Base-by-base conservation (phyloP, 1,139 yeast species). In the Debaryomyces udenii region DNA sequence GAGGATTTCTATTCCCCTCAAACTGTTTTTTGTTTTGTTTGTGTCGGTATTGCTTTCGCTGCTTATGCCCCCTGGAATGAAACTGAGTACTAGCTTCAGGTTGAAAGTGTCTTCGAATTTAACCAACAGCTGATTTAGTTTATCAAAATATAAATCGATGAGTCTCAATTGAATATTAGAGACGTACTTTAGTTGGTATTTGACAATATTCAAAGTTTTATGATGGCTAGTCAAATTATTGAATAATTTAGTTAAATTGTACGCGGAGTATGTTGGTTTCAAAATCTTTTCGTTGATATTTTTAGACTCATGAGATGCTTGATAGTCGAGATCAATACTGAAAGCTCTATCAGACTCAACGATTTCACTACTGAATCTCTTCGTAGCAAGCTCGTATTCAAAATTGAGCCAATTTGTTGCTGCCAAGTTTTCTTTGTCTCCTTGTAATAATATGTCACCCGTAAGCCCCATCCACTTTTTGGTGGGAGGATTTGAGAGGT, bases 221-320 rank as follows among this genome's bases (percentile, higher is more conserved):
- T 83, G 85, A 48, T 83, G 86, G 31, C 70, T 72, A 6, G 88
- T 86, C 31, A 88, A 72, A 39, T 82, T 83, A 46, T 83, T 84
- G 27, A 90, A 66, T 26, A 90, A 64, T 47, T 80, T 82, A 31
- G 74, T 74, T 44, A 87, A 56, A 42, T 82, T 80, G 37, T 78
- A 67, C 0, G 93, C 80, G 0, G 91, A 81, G 41, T 76, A 74
- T 0, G 93, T 85, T 1, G 95, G 93, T 47, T 78, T 78, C 6
- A 74, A 59, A 15, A 45, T 63, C 10, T 37, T 32, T n/a, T 35
- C 32, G 5, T 27, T 16, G 11, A 18, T 34, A 10, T 17, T 66
- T 74, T 52, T 47, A 11, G 30, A 24, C 40, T 68, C 76, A 35
- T 59, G 57, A 6, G 56, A 45, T 0, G 70, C 75, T 16, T 78